Evolutionary conservation across 78 protist species (phyloP).

Genomic region (Dictyostelium intermedium): DNA sequence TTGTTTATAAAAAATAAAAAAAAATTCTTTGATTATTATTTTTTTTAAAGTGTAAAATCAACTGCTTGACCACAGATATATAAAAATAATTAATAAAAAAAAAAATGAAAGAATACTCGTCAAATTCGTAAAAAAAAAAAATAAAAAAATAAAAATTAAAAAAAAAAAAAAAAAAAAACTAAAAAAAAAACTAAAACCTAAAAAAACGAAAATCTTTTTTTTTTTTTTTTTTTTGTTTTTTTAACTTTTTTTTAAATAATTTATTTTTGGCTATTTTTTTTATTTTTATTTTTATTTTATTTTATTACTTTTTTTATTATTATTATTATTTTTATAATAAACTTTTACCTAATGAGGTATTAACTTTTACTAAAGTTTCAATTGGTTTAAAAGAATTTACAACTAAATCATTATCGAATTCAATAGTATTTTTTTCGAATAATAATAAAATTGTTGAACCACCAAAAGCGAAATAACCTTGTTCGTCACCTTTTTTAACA

Average conservation of each 20-base stretch:
- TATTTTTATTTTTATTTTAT: background rate
- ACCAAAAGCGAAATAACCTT: constrained; percentile 91
- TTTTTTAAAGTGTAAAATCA: no score
- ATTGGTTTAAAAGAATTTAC: constrained; percentile 79
- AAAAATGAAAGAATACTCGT: background rate
- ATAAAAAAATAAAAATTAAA: no score
- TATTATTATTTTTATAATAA: background rate
- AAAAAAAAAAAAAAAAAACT: no score
- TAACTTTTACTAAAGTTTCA: constrained; percentile 88
- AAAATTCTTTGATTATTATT: no score
- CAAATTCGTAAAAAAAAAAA: background rate
- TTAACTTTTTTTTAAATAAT: no score
- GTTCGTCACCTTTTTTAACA: constrained; percentile 81
- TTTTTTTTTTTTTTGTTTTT: no score
- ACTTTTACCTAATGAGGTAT: constrained; percentile 74
- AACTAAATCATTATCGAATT: constrained; percentile 81
- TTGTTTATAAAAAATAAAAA: no score
- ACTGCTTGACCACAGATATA: no score
- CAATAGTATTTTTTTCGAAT: constrained; percentile 63
- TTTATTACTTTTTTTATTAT: background rate
- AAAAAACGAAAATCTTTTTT: background rate
- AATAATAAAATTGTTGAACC: constrained; percentile 84
- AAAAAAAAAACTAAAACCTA: no score
- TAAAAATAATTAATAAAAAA: no score
- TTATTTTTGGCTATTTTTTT: no score